Evolutionary conservation across 805 yeast genomes (phyloP).

Genomic region (Kodamaea nitidulidarum): DNA sequence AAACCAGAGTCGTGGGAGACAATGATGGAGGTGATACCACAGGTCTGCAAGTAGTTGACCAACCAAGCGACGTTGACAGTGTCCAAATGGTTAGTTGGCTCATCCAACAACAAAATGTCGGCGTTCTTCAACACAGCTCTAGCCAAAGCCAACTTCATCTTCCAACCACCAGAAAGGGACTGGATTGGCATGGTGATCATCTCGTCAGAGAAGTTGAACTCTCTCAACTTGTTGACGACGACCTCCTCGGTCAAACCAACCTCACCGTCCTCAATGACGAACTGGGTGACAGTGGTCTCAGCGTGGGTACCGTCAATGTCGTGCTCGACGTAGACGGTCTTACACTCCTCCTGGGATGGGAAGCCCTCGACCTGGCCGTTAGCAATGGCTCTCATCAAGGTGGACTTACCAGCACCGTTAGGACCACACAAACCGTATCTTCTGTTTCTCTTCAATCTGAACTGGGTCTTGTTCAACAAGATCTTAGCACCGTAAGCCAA

Average conservation of each 20-base stretch:
- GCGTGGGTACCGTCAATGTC: slow-evolving; percentile 98
- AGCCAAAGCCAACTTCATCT: slow-evolving; percentile 99
- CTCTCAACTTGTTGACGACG: slow-evolving; percentile 71
- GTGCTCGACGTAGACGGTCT: slow-evolving; percentile 99
- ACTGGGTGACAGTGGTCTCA: slow-evolving; percentile 90
- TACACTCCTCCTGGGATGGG: slow-evolving; percentile 99
- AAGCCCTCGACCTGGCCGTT: slow-evolving; percentile 99
- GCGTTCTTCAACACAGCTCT: slow-evolving; percentile 99
- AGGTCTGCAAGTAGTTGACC: slow-evolving; percentile 97
- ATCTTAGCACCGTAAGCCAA: slow-evolving; percentile 99
- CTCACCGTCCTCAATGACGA: slow-evolving; percentile 80
- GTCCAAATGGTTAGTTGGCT: slow-evolving; percentile 99
- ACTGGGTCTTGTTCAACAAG: slow-evolving; percentile 98
- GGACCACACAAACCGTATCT: slow-evolving; percentile 93
- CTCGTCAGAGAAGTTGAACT: slow-evolving; percentile 90
- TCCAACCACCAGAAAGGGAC: slow-evolving; percentile 99
- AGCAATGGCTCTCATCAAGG: slow-evolving; percentile 92
- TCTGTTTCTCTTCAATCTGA: slow-evolving; percentile 97
- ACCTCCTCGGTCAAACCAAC: slow-evolving; percentile 68
- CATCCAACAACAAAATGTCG: slow-evolving; percentile 95
- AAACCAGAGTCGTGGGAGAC: slow-evolving; percentile 99
- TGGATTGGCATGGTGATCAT: slow-evolving; percentile 93
- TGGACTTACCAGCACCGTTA: slow-evolving; percentile 51
- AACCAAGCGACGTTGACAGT: slow-evolving; percentile 99
- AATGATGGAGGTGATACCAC: slow-evolving; percentile 97